Percentiles rank a stretch among this genome's conserved stretches.
Evolutionary conservation across 495 filamentous ascomycete genomes (phyloP).

Genomic region (Tetracladium marchalianum): DNA sequence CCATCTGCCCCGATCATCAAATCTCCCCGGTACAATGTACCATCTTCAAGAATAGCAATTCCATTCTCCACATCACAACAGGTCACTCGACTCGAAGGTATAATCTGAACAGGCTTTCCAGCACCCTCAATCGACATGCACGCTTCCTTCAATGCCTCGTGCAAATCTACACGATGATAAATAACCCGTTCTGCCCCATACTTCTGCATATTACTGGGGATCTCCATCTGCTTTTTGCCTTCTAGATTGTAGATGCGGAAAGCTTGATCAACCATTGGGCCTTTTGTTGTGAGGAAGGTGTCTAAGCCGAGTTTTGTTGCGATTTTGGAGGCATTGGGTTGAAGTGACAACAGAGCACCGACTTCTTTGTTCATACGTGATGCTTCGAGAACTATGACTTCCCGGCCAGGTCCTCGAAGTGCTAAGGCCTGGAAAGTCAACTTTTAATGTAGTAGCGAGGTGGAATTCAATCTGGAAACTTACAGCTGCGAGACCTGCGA

Average conservation of each 20-base stretch:
- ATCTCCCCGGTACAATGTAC: background rate
- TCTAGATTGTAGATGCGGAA: constrained; percentile 2
- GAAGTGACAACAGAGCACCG: constrained; percentile 5
- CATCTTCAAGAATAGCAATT: background rate
- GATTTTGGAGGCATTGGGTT: constrained; percentile 6
- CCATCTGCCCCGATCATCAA: constrained; percentile 1
- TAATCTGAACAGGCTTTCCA: too few relatives aligned
- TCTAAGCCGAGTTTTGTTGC: background rate
- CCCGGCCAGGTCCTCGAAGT: background rate
- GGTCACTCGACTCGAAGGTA: background rate
- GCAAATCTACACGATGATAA: constrained; percentile 4
- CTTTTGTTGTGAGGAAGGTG: background rate
- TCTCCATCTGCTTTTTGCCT: background rate
- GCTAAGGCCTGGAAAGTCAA: background rate
- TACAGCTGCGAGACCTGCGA: constrained; percentile 8
- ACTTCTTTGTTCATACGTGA: background rate
- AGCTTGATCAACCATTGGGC: constrained; percentile 1
- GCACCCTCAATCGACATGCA: background rate
- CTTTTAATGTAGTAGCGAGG: background rate
- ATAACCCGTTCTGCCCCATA: constrained; percentile 2
- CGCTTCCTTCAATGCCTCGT: background rate
- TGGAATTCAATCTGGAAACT: background rate
- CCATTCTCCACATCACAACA: constrained; percentile 4
- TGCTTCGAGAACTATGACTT: constrained; percentile 1
- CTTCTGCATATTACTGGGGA: background rate